Conservation (phyloP, 768 basidiomycete genomes). For the Ramaria sp. region DNA sequence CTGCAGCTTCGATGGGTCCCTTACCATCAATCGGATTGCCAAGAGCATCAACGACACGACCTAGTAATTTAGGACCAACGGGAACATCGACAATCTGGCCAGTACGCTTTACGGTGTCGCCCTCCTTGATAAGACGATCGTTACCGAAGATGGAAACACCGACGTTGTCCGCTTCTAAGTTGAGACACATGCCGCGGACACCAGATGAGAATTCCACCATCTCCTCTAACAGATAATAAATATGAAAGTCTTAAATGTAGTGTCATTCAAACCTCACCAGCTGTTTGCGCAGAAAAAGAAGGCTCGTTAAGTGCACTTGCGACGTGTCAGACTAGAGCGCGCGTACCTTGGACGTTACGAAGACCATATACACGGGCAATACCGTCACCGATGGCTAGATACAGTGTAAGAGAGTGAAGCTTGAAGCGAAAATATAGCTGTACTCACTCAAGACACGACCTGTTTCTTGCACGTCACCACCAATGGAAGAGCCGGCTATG, state of each 20-base stretch:
- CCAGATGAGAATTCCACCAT: constrained; percentile 99
- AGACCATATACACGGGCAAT: constrained; percentile 99
- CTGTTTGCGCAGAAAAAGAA: constrained; percentile 6
- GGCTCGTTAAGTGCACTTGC: constrained; percentile 4
- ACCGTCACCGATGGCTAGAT: constrained; percentile 95
- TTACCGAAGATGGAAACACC: constrained; percentile 99
- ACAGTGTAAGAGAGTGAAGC: constrained; percentile 11
- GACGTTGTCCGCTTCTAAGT: constrained; percentile 99
- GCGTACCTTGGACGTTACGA: constrained; percentile 93
- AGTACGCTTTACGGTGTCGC: constrained; percentile 99
- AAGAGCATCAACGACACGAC: constrained; percentile 98
- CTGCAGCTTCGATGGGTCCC: constrained; percentile 87
- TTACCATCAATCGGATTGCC: constrained; percentile 99
- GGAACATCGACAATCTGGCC: constrained; percentile 99
- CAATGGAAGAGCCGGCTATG: constrained; percentile 84
- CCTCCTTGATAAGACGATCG: constrained; percentile 98
- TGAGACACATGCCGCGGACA: constrained; percentile 99
- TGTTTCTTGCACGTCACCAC: constrained; percentile 96
- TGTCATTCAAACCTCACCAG: constrained; percentile 14
- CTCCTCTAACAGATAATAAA: constrained; percentile 58
- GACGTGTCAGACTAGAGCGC: constrained; percentile 12
- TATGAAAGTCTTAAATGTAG: background rate
- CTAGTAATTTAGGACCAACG: constrained; percentile 92
- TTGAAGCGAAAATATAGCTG: constrained; percentile 23
- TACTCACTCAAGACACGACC: constrained; percentile 86